phyloP scores from a whole-genome alignment of 2,329 filamentous ascomycete genomes.

The Pseudogymnoascus sp. region DNA sequence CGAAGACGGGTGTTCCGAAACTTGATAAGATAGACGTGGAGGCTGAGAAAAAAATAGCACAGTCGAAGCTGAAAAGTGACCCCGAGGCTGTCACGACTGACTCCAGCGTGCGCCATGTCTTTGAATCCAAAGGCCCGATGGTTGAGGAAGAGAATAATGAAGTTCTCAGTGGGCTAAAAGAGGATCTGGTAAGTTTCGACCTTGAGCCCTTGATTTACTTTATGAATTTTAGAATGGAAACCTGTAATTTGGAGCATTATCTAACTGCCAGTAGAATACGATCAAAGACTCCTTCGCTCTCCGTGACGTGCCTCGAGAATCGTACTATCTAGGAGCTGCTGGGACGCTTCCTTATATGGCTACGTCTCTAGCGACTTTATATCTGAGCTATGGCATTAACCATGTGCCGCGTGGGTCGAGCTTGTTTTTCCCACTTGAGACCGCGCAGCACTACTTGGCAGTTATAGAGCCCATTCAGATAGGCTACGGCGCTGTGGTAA shows the following conservation, averaged over 20 bases:
- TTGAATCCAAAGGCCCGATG: conserved; percentile 31
- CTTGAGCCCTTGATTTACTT: not conserved
- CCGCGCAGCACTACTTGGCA: conserved; percentile 62
- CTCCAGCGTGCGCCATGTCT: conserved; percentile 46
- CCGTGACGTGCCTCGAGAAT: conserved; percentile 55
- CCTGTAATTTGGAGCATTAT: conserved; percentile 8
- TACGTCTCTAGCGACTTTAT: conserved; percentile 76
- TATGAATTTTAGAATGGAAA: not conserved
- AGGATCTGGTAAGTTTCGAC: conserved; percentile 48
- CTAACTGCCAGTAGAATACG: conserved; percentile 38
- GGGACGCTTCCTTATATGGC: conserved; percentile 79
- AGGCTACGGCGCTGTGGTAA: conserved; percentile 77
- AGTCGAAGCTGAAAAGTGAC: conserved; percentile 48
- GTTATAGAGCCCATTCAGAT: conserved; percentile 80
- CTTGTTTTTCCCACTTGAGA: conserved; percentile 57
- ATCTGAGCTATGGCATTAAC: conserved; percentile 75
- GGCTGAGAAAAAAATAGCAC: conserved; percentile 44
- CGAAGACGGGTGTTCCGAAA: conserved; percentile 21
- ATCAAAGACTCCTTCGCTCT: conserved; percentile 65
- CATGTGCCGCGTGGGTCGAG: conserved; percentile 54
- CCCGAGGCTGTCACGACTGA: conserved; percentile 53
- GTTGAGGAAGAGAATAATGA: conserved; percentile 31
- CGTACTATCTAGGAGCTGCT: conserved; percentile 60
- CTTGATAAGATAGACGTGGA: conserved; percentile 43
- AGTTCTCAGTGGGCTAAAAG: conserved; percentile 43